Conservation (phyloP, 139 green algal species). For the Volvox africanus region DNA sequence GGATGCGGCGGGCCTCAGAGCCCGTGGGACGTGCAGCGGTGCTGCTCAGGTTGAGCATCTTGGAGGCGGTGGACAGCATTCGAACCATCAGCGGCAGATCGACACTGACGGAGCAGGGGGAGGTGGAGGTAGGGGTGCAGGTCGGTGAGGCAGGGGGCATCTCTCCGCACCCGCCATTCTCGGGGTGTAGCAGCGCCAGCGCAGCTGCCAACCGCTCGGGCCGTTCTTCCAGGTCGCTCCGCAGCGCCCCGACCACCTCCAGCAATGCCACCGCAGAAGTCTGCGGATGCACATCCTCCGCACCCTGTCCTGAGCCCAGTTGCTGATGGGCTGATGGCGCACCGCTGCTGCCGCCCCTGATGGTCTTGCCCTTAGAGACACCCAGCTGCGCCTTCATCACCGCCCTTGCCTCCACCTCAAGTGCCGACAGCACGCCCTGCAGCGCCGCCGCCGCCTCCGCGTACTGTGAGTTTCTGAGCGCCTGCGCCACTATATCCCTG, state of each 20-base stretch:
- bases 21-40: constrained; percentile 28
- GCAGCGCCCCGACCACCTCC: neutral
- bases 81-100: constrained; percentile 13
- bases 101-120: neutral
- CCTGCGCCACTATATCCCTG: neutral
- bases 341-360: neutral
- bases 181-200: constrained; percentile 19
- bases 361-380: neutral
- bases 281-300: neutral
- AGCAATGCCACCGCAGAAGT: neutral
- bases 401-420: constrained; percentile 26
- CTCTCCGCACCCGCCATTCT: neutral
- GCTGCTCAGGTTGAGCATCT: constrained; percentile 24
- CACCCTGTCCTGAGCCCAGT: neutral
- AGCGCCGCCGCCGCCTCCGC: neutral
- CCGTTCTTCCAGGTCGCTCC: neutral
- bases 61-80: neutral
- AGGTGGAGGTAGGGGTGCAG: neutral
- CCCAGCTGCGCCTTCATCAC: neutral
- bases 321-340: neutral
- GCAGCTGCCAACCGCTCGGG: constrained; percentile 12
- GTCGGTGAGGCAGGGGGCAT: neutral
- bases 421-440: neutral
- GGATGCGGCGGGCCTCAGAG: constrained; percentile 46
- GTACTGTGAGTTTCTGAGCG: neutral